Evolutionary conservation across 1,284 basidiomycete genomes (phyloP), one percentile per base, ranked within the genome.

Genomic region (Fomitopsis betulina): DNA sequence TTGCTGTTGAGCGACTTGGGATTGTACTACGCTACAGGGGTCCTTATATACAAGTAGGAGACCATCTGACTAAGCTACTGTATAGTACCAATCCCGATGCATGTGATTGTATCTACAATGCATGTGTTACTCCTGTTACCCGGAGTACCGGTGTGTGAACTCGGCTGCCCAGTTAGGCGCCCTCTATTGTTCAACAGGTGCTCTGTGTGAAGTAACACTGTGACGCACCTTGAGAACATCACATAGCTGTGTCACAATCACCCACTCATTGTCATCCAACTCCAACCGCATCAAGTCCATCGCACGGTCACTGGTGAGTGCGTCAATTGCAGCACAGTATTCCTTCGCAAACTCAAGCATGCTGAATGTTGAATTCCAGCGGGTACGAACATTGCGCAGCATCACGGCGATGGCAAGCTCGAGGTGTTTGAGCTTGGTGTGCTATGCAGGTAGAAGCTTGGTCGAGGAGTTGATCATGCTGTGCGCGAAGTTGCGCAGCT

Each of bases 331-430:
- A 1, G 3, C 21, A 6, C 21, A 5, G 13, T 43, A 43, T 21
- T 43, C 21, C 10, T 25, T 21, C 4, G 42, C 42, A 23, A 43
- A 21, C 9, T 23, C 42, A 5, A 43, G 42, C 42, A 43, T 43
- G 2, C 42, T 58, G 52, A 62, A 72, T 0, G 71, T 76, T 0
- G 67, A 72, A 53, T 73, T 75, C 75, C 73, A 76, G 0, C 68
- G 51, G 1, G 71, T 76, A 23, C 54, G 21, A 0, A 76, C 68
- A 54, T 76, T 67, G 0, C 66, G 66, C 0, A 69, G 74, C 35
- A n/a, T n/a, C n/a, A n/a, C n/a, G n/a, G n/a, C n/a, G n/a, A n/a
- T n/a, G n/a, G n/a, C n/a, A n/a, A 76, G 68, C 2, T 66, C 57
- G 1, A 58, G 51, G 0, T 56, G 23, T 0, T 33, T 8, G 5